A percentile compares a stretch with the other conserved stretches of the same genome.
Conservation (phyloP, 1,284 basidiomycete genomes). For the Rhodotorula sp. region DNA sequence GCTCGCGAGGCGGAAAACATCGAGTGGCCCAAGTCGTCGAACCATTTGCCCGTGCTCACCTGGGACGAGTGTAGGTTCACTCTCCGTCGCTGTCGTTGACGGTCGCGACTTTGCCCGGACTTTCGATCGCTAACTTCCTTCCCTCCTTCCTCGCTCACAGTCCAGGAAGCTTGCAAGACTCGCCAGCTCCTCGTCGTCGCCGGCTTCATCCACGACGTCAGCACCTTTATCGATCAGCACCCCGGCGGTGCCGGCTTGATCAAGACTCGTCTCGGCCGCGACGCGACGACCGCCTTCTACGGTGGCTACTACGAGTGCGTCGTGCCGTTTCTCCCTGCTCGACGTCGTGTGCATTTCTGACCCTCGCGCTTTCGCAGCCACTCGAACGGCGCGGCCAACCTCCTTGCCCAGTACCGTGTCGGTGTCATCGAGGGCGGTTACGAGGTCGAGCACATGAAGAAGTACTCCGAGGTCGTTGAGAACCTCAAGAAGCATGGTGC, state of each 20-base stretch:
- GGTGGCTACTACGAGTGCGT: conserved; percentile 63
- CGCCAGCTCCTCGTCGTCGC: conserved; percentile 77
- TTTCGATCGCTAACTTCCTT: background rate
- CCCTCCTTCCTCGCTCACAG: conserved; percentile 48
- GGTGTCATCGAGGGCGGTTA: conserved; percentile 75
- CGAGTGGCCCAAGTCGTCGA: conserved; percentile 69
- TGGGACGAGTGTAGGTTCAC: conserved; percentile 75
- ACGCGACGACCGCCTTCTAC: conserved; percentile 84
- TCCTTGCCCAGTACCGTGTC: conserved; percentile 86
- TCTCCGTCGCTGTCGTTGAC: conserved; percentile 1
- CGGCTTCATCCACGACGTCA: conserved; percentile 88
- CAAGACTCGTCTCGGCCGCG: conserved; percentile 60
- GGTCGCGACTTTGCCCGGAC: background rate
- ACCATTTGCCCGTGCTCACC: conserved; percentile 73
- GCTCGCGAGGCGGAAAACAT: conserved; percentile 68
- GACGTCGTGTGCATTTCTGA: background rate
- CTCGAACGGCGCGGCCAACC: conserved; percentile 83
- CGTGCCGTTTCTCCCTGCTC: background rate
- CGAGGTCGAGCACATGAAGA: conserved; percentile 41
- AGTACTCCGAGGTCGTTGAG: conserved; percentile 37
- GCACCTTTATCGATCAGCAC: conserved; percentile 83
- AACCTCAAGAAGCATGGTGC: conserved; percentile 27
- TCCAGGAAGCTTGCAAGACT: conserved; percentile 70
- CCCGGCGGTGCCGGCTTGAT: conserved; percentile 74
- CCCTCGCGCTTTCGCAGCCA: conserved; percentile 52